Base-by-base conservation (phyloP, 345 rosid genomes). In the Citropsis articulata region DNA sequence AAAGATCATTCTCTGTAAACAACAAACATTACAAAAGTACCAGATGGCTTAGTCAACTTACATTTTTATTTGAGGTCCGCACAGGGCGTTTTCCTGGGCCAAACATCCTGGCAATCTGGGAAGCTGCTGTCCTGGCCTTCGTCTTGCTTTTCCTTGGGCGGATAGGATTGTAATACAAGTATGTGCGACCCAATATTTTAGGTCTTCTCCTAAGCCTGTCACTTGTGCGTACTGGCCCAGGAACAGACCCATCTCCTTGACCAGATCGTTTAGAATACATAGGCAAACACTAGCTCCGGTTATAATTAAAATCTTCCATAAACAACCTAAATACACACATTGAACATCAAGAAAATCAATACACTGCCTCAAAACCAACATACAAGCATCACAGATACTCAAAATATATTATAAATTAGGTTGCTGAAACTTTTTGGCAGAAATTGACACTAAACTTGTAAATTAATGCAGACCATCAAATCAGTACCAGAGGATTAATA, bases 141-240 rank as follows among this genome's bases (percentile, higher is more conserved):
- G 98, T 83, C 88, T 89, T 96, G 80, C 85, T 81, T 89, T 93
- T 94, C 89, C 90, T 89, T 74, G 84, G 50, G 21, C 88, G 97
- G 24, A 86, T 88, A 35, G 91, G 91, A 67, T 88, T 67, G 82
- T 94, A 94, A 85, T 92, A 94, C 77, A 86, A 77, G 80, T 81
- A 91, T 19, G 91, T 72, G 50, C 97, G 93, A 77, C 87, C 87
- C 79, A 78, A 90, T 48, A 78, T 45, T 83, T 89, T 92, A 24
- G 99, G 98, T 84, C 97, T 90, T 79, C n/a, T n/a, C 90, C 92
- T 89, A 80, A 91, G 94, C 90, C 99, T 94, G 81, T 89, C 93
- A 64, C 99, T 97, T 22, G 92, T 89, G 60, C 99, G 97, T 50
- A 97, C 91, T 64, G 99, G 97, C 92, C 92, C 79, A 28, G 92